A percentile compares a stretch with the other conserved stretches of the same genome.
Evolutionary conservation across 2,329 filamentous ascomycete species (phyloP).

Genomic region (Venturia asperata): DNA sequence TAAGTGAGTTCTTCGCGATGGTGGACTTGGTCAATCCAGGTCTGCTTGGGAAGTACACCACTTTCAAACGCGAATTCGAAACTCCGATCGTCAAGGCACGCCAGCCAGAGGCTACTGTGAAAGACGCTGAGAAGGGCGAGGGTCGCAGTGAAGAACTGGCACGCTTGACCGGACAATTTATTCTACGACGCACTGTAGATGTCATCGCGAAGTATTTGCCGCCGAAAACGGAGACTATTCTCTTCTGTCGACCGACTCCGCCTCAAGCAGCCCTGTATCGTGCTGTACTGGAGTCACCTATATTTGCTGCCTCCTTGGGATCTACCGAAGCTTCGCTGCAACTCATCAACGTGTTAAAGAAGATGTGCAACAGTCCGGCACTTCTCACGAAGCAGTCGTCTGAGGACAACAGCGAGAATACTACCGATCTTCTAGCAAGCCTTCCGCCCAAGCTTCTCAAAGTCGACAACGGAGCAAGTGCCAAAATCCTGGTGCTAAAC

Average conservation of each 20-base stretch:
- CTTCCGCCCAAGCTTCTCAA: slow-evolving; percentile 51
- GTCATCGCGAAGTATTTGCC: slow-evolving; percentile 60
- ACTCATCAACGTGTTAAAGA: slow-evolving; percentile 66
- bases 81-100: slow-evolving; percentile 56
- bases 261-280: slow-evolving; percentile 56
- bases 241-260: slow-evolving; percentile 57
- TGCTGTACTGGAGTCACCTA: slow-evolving; percentile 55
- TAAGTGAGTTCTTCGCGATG: slow-evolving; percentile 60
- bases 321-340: slow-evolving; percentile 57
- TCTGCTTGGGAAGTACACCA: slow-evolving; percentile 53
- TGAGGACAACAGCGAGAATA: slow-evolving; percentile 42
- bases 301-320: slow-evolving; percentile 56
- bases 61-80: slow-evolving; percentile 59
- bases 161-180: slow-evolving; percentile 55
- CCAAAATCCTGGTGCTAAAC: slow-evolving; percentile 62
- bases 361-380: slow-evolving; percentile 64
- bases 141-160: slow-evolving; percentile 55
- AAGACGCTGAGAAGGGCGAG: slow-evolving; percentile 58
- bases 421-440: slow-evolving; percentile 39
- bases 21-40: slow-evolving; percentile 64
- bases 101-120: slow-evolving; percentile 54
- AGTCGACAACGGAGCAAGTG: slow-evolving; percentile 49
- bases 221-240: slow-evolving; percentile 59
- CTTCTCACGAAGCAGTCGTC: slow-evolving; percentile 48
- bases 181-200: slow-evolving; percentile 58